Evolutionary conservation across 83 land plant species (phyloP).

Genomic region (Thuja plicata): DNA sequence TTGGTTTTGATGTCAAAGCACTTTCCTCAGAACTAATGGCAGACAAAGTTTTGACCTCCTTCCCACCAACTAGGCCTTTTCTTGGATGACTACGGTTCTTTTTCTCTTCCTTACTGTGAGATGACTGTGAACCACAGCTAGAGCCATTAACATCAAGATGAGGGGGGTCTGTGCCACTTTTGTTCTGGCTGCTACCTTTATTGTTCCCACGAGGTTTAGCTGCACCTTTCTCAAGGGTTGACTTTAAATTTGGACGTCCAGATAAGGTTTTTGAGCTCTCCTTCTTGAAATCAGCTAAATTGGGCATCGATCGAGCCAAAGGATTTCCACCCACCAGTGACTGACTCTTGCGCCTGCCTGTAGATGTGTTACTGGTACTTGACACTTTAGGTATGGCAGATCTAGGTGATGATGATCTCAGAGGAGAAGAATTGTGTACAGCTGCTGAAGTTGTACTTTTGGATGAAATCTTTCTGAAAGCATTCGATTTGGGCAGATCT

Average conservation of each 20-base stretch:
- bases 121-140: slow-evolving; percentile 9
- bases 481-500: neutral
- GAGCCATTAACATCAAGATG: slow-evolving; percentile 12
- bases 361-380: slow-evolving; percentile 18
- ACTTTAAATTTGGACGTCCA: slow-evolving; percentile 15
- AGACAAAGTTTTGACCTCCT: slow-evolving; percentile 39
- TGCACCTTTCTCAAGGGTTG: slow-evolving; percentile 14
- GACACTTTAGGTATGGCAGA: slow-evolving; percentile 35
- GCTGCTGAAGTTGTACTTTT: slow-evolving; percentile 36
- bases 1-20: slow-evolving; percentile 38
- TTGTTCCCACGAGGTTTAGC: slow-evolving; percentile 26
- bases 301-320: slow-evolving; percentile 71
- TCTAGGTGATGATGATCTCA: slow-evolving; percentile 23
- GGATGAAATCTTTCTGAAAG: slow-evolving; percentile 5
- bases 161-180: slow-evolving; percentile 40
- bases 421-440: slow-evolving; percentile 28
- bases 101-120: slow-evolving; percentile 50
- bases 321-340: slow-evolving; percentile 41
- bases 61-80: slow-evolving; percentile 40
- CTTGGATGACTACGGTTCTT: slow-evolving; percentile 44
- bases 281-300: slow-evolving; percentile 60
- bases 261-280: slow-evolving; percentile 54
- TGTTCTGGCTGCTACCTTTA: slow-evolving; percentile 43
- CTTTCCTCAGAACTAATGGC: slow-evolving; percentile 30
- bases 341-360: slow-evolving; percentile 47